Conservation (phyloP, 257 asterid genomes). For the Hygrophila difformis region DNA sequence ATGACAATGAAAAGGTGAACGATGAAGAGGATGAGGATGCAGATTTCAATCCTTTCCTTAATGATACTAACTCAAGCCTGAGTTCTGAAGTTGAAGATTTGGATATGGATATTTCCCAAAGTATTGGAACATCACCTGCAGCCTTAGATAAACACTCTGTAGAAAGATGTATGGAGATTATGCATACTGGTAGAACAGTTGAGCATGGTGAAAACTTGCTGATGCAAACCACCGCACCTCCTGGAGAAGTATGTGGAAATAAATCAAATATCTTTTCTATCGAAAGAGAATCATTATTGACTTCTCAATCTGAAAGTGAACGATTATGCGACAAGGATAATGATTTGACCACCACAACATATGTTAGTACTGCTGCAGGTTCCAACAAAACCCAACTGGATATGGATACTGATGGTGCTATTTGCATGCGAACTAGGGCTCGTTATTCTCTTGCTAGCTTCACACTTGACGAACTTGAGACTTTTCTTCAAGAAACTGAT, state of each 20-base stretch:
- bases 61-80: constrained; percentile 65
- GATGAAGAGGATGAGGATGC: constrained; percentile 81
- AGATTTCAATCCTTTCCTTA: constrained; percentile 75
- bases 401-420: constrained; percentile 64
- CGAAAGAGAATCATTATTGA: constrained; percentile 21
- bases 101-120: constrained; percentile 58
- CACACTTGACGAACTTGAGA: constrained; percentile 94
- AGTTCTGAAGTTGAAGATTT: constrained; percentile 84
- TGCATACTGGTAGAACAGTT: constrained; percentile 29
- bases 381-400: constrained; percentile 31
- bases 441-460: constrained; percentile 90
- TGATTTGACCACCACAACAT: constrained; percentile 21
- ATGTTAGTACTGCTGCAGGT: constrained; percentile 22
- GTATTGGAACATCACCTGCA: constrained; percentile 28
- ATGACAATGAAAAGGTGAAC: constrained; percentile 23
- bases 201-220: constrained; percentile 51
- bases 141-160: constrained; percentile 16
- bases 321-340: constrained; percentile 25
- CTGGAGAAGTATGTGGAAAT: constrained; percentile 21
- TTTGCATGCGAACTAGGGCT: constrained; percentile 94
- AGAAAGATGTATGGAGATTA: constrained; percentile 16
- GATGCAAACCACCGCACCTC: constrained; percentile 33
- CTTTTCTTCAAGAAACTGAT: constrained; percentile 96
- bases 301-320: constrained; percentile 31
- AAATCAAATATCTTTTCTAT: constrained; percentile 10